Evolutionary conservation across 108 stramenopile species (phyloP), one percentile per base, ranked within the genome.

Genomic region (Nitzschia sp.): DNA sequence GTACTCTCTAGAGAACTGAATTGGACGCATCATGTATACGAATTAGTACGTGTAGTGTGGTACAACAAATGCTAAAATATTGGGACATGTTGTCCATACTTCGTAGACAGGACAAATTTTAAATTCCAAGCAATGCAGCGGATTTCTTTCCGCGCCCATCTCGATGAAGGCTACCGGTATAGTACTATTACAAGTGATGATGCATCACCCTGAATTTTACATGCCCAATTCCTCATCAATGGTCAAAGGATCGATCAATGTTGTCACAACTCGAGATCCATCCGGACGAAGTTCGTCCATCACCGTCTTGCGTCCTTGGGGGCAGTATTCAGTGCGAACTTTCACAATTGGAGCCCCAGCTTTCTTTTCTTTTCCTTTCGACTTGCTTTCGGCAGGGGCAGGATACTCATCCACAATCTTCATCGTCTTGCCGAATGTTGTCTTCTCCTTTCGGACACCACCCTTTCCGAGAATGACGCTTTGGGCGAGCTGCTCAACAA

Each of bases 351-450:
- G 62, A 13, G 72, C 45, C 19, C 59, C 59, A 8, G 28, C 4
- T 29, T 25, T 4, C 15, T 30, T 30, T 11, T 25, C 28, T 17
- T 34, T 32, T 41, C 17, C 29, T 22, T 31, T 19, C 2, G 9
- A 19, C 11, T 8, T 26, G 6, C 16, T n/a, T 9, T 32, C 8
- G 13, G 3, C 31, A 6, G 63, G 28, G 2, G 53, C 65, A n/a
- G 73, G 73, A 50, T 75, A 75, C 32, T 75, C 64, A 34, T 75
- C 73, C 15, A 75, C 58, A 33, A 75, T 67, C 54, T 66, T 58
- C 46, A 75, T 25, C n/a, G 35, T 30, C 25, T 68, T 61, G 1
- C 66, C 73, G 2, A 65, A 27, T 28, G 58, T 55, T 19, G 26
- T 30, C 13, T 44, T 47, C 27, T 63, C 31, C 34, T 58, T 58